Evolutionary conservation across 192 early-diverging fungal genomes (phyloP), one percentile per base, ranked within the genome.

Genomic region (Podila minutissima): DNA sequence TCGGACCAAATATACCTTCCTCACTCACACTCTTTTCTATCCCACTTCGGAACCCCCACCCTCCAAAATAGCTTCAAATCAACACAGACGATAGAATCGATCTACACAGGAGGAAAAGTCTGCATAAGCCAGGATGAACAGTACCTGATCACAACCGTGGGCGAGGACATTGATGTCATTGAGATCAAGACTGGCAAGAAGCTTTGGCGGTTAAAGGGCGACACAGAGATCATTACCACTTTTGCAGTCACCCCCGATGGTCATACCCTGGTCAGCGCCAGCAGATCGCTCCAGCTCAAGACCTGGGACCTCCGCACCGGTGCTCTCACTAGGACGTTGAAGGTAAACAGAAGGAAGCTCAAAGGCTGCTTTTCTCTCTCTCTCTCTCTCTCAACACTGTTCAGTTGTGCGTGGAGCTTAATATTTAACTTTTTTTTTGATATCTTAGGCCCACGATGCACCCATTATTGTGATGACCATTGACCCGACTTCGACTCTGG

Each of bases 391-490:
- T 37, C 35, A 6, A 17, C 41, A 41, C 0, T 41, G 41, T 46
- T 46, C 41, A 46, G 41, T 17, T 46, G 12, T 46, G 13, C 15
- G 4, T 46, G 41, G 15, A 46, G 13, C 15, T 46, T 46, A 11
- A 17, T 28, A 49, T 17, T 0, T 48, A 26, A 26, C 29, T 12
- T 19, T 2, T 26, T 22, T 38, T n/a, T 83, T 19, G 26, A 4
- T 31, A 12, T 4, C 15, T 66, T 85, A 93, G 86, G 96, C 92
- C 0, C 97, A 98, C 71, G 95, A 98, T 33, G 95, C 97, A 1
- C 97, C 96, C 11, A 92, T 98, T 24, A 89, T 99, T 66, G 88
- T 93, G 10, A 97, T 98, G 95, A 94, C 92, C 59, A 94, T 95
- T 72, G 97, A 98, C 78, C 71, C 83, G 15, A 92, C 96, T 0